phyloP scores from a whole-genome alignment of 768 basidiomycete genomes.

The Pulveroboletus sp. region DNA sequence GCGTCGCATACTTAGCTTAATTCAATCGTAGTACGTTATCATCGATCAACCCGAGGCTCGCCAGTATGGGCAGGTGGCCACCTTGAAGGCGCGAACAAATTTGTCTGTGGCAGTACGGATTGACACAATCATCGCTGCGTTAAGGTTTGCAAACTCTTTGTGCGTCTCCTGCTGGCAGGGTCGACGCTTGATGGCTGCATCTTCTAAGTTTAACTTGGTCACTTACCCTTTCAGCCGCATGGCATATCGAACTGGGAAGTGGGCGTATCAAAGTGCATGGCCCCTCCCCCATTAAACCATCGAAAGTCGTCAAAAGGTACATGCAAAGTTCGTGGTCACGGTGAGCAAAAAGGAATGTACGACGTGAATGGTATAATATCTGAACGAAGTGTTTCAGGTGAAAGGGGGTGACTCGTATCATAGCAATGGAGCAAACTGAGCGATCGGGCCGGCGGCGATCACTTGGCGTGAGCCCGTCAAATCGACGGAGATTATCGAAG shows the following conservation, averaged over 20 bases:
- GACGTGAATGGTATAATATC: constrained; percentile 15
- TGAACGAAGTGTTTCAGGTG: background rate
- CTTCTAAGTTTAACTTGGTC: too few relatives aligned
- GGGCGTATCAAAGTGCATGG: too few relatives aligned
- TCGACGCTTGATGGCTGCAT: too few relatives aligned
- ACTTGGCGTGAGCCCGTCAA: background rate
- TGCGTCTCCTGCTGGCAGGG: too few relatives aligned
- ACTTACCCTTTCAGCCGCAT: too few relatives aligned
- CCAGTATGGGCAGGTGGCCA: too few relatives aligned
- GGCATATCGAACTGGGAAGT: too few relatives aligned
- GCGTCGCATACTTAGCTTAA: background rate
- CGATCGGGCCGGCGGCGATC: background rate
- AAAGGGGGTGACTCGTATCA: background rate
- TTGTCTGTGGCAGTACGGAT: background rate
- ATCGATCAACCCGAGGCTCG: too few relatives aligned
- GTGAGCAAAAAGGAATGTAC: constrained; percentile 14
- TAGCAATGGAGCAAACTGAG: too few relatives aligned
- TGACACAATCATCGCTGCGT: background rate
- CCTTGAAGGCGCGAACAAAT: too few relatives aligned
- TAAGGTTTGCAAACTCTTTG: background rate
- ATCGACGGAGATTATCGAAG: constrained; percentile 12
- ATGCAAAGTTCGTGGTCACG: background rate
- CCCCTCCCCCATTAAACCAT: background rate
- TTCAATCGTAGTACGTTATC: too few relatives aligned
- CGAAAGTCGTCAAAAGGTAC: background rate